A percentile compares a stretch with the other conserved stretches of the same genome.
phyloP scores from a whole-genome alignment of 768 basidiomycete species.

The Lepiota venenata region DNA sequence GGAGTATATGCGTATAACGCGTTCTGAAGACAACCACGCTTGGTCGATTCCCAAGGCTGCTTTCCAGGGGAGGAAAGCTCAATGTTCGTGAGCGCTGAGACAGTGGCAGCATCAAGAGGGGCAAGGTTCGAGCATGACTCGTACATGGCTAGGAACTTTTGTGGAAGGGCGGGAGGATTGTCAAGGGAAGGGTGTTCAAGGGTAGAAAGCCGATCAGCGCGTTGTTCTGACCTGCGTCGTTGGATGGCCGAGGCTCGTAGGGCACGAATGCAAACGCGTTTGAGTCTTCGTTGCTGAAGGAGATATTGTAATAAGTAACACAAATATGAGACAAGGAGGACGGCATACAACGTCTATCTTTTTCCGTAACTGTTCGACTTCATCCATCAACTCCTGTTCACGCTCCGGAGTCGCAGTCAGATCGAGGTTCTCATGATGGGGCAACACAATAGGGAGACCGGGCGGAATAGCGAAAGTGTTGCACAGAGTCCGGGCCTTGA shows the following conservation, averaged over 20 bases:
- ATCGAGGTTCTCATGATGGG: no score
- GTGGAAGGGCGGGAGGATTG: not conserved
- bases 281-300: conserved; percentile 5
- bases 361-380: conserved; percentile 64
- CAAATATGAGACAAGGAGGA: no score
- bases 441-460: conserved; percentile 66
- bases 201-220: not conserved
- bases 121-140: no score
- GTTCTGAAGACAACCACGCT: no score
- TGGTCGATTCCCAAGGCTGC: no score
- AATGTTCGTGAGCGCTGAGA: no score
- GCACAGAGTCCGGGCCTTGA: conserved; percentile 84
- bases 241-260: not conserved
- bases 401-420: no score
- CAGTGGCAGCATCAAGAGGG: no score
- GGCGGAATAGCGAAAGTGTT: conserved; percentile 82
- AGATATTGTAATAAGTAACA: no score
- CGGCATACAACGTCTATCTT: conserved; percentile 61
- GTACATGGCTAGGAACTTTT: not conserved
- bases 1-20: no score
- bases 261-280: not conserved
- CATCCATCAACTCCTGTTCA: conserved; percentile 60
- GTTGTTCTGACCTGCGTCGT: conserved; percentile 1
- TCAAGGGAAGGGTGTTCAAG: conserved; percentile 7
- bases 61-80: conserved; percentile 6